Evolutionary conservation across 768 basidiomycete species (phyloP).

Genomic region (Harrya chromipes): DNA sequence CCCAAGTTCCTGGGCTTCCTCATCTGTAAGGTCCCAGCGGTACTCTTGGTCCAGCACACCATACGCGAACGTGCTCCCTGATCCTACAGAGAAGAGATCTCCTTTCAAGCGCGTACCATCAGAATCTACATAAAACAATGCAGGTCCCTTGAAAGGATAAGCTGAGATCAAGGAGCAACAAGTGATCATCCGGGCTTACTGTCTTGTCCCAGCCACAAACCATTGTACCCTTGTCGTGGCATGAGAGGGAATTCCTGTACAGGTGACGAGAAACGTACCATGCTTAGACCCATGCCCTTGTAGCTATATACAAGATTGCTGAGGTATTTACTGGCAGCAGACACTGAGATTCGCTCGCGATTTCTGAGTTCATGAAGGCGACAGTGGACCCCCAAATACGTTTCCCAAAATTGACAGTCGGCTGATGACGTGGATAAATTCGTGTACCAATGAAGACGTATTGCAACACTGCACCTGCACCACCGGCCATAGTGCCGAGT

Average conservation of each 20-base stretch:
- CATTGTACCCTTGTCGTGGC: constrained; percentile 81
- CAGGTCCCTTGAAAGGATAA: constrained; percentile 62
- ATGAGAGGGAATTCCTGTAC: constrained; percentile 3
- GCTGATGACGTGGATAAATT: constrained; percentile 43
- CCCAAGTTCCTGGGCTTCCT: constrained; percentile 92
- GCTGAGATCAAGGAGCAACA: constrained; percentile 1
- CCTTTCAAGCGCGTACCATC: constrained; percentile 96
- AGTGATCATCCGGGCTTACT: constrained; percentile 40
- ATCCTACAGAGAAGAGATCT: constrained; percentile 97
- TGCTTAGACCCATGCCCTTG: constrained; percentile 98
- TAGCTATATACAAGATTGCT: constrained; percentile 97
- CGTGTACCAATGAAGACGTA: not conserved
- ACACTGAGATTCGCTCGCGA: constrained; percentile 95
- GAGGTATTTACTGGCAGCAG: constrained; percentile 97
- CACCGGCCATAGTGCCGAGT: constrained; percentile 99
- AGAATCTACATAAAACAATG: constrained; percentile 96
- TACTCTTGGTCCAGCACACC: constrained; percentile 97
- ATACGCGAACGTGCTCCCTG: constrained; percentile 98
- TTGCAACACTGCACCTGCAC: constrained; percentile 66
- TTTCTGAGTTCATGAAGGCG: constrained; percentile 96
- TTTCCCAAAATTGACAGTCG: constrained; percentile 98
- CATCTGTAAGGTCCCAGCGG: constrained; percentile 87
- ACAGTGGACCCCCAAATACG: constrained; percentile 97
- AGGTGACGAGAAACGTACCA: constrained; percentile 55
- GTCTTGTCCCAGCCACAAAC: constrained; percentile 99